Conservation (phyloP, 2,329 filamentous ascomycete genomes). For the Setomelanomma holmii region DNA sequence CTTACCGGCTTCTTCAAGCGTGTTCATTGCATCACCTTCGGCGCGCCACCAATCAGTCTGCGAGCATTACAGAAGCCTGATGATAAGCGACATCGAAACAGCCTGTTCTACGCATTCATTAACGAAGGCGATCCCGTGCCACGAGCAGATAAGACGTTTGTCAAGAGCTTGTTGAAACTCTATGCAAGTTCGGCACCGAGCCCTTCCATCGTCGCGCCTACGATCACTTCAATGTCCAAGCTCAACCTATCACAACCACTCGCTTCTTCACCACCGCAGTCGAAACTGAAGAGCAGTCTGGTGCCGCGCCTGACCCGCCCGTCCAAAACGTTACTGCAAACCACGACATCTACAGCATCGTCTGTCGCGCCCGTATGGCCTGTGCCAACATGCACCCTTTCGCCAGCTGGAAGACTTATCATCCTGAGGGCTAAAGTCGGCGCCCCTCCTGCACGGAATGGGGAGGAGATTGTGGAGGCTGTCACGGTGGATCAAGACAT, state of each 20-base stretch:
- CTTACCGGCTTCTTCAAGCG: conserved; percentile 76
- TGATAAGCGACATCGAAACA: conserved; percentile 60
- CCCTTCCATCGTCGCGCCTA: conserved; percentile 15
- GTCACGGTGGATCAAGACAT: conserved; percentile 72
- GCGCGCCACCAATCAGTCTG: conserved; percentile 78
- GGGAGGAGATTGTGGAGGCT: conserved; percentile 66
- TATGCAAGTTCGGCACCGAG: conserved; percentile 67
- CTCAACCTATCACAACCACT: conserved; percentile 26
- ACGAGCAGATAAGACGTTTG: conserved; percentile 77
- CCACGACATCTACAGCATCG: conserved; percentile 36
- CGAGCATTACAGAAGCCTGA: conserved; percentile 70
- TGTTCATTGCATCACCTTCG: conserved; percentile 85
- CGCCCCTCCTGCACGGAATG: conserved; percentile 34
- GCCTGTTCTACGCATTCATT: conserved; percentile 78
- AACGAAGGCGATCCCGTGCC: conserved; percentile 87
- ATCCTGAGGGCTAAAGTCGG: conserved; percentile 59
- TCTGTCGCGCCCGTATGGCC: conserved; percentile 61
- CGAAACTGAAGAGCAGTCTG: conserved; percentile 15
- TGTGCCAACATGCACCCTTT: conserved; percentile 70
- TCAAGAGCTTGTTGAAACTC: conserved; percentile 74
- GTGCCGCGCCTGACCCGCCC: conserved; percentile 19
- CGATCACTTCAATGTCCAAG: conserved; percentile 32
- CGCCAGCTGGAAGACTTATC: conserved; percentile 73
- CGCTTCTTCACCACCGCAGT: conserved; percentile 18
- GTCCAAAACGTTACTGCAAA: conserved; percentile 32